Percentiles rank a stretch among this genome's conserved stretches.
Evolutionary conservation across 306 rosid genomes (phyloP).

Genomic region (Arachis hypogaea): DNA sequence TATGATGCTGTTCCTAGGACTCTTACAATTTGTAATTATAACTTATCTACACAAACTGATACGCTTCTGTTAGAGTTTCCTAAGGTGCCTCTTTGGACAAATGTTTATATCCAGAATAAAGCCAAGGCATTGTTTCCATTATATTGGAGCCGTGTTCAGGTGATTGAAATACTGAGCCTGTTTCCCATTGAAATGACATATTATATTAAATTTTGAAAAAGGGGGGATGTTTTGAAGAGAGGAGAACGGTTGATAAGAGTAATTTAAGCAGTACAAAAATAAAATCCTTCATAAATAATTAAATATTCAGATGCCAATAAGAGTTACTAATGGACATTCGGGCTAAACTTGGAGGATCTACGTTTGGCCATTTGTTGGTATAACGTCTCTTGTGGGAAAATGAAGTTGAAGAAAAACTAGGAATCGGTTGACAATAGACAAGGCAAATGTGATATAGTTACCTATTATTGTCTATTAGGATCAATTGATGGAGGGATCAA

Average conservation of each 20-base stretch:
- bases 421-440: slow-evolving; percentile 33
- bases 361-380: slow-evolving; percentile 13
- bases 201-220: slow-evolving; percentile 2
- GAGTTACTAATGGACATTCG: slow-evolving; percentile 4
- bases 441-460: slow-evolving; percentile 8
- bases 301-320: slow-evolving; percentile 4
- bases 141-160: slow-evolving; percentile 99
- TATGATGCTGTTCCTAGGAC: slow-evolving; percentile 94
- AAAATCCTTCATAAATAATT: slow-evolving; percentile 13
- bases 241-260: slow-evolving; percentile 15
- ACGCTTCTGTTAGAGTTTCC: slow-evolving; percentile 92
- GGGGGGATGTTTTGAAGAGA: neutral
- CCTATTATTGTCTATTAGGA: neutral
- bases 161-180: slow-evolving; percentile 45
- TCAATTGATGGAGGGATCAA: slow-evolving; percentile 25
- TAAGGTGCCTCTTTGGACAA: slow-evolving; percentile 92
- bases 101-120: slow-evolving; percentile 80
- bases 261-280: slow-evolving; percentile 7
- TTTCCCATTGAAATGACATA: slow-evolving; percentile 30
- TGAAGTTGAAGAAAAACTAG: slow-evolving; percentile 14
- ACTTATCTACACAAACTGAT: slow-evolving; percentile 84
- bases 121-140: slow-evolving; percentile 96
- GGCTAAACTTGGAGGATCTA: neutral
- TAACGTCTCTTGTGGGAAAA: neutral
- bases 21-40: slow-evolving; percentile 76